Evolutionary conservation across 306 rosid species (phyloP).

Genomic region (barrel medic (Medicago truncatula)): DNA sequence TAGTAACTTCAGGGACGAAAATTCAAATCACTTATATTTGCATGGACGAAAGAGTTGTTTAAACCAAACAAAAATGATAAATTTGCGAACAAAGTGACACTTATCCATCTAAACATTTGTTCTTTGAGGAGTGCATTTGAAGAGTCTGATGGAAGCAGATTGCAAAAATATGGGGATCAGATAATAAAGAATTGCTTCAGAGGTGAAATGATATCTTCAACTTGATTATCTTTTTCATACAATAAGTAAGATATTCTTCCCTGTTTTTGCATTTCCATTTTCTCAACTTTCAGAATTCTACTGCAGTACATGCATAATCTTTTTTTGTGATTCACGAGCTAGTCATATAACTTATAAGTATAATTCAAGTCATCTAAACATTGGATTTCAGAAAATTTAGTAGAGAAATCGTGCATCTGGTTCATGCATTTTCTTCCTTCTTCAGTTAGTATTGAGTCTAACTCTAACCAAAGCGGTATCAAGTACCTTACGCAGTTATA

Average conservation of each 20-base stretch:
- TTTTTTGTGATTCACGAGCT: constrained; percentile 24
- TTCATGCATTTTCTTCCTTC: no score
- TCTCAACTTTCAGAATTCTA: constrained; percentile 12
- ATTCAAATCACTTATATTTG: no score
- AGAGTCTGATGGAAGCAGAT: constrained; percentile 83
- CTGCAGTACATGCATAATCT: background rate
- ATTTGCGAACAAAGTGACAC: no score
- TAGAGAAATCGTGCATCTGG: no score
- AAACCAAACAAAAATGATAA: no score
- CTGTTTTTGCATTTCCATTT: constrained; percentile 16
- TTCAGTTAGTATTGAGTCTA: no score
- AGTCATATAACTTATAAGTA: background rate
- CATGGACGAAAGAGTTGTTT: no score
- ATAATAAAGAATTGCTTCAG: constrained; percentile 73
- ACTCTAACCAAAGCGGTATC: no score
- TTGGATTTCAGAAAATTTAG: no score
- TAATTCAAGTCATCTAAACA: constrained; percentile 27
- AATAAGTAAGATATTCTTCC: constrained; percentile 65
- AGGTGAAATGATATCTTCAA: constrained; percentile 60
- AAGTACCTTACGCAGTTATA: no score
- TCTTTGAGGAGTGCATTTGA: constrained; percentile 88
- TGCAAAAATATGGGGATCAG: constrained; percentile 78
- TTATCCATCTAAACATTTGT: no score
- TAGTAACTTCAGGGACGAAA: no score
- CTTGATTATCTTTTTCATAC: constrained; percentile 51